These are phyloP conservation scores for Komagataella ulmi DNA, from an alignment of 805 yeast species.

Conservation along the genomic window DNA sequence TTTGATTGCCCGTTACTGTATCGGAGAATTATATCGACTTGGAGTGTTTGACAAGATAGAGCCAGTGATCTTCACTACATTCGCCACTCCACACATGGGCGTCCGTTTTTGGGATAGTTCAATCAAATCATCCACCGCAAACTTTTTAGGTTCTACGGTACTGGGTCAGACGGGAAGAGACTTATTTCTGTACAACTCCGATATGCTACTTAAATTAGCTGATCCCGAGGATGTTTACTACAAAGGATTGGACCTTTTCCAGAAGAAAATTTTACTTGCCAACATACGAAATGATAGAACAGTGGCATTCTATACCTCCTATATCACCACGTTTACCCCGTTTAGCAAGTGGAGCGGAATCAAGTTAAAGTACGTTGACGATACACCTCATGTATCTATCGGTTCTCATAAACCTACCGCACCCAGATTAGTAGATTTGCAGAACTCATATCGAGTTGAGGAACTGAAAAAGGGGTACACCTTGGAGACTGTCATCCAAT, in stretches of 20 bases:
- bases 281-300: slow-evolving; percentile 75
- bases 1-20: slow-evolving; percentile 62
- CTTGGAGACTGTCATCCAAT: slow-evolving; percentile 8
- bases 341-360: slow-evolving; percentile 43
- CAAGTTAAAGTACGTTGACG: slow-evolving; percentile 32
- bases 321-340: slow-evolving; percentile 60
- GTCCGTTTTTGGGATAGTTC: slow-evolving; percentile 30
- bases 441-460: slow-evolving; percentile 13
- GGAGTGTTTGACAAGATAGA: slow-evolving; percentile 41
- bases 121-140: slow-evolving; percentile 21
- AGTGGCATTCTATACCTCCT: slow-evolving; percentile 79
- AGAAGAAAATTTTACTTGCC: slow-evolving; percentile 48
- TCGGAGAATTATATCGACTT: slow-evolving; percentile 33
- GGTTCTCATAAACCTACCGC: slow-evolving; percentile 23
- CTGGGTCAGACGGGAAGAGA: slow-evolving; percentile 66
- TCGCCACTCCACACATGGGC: slow-evolving; percentile 76
- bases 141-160: slow-evolving; percentile 38
- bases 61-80: slow-evolving; percentile 52
- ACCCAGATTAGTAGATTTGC: slow-evolving; percentile 42
- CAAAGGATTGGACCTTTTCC: slow-evolving; percentile 43
- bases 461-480: slow-evolving; percentile 1
- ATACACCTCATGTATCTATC: slow-evolving; percentile 24
- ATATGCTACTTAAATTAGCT: slow-evolving; percentile 38
- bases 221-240: slow-evolving; percentile 35
- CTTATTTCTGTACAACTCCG: slow-evolving; percentile 40